Conservation (phyloP, 495 filamentous ascomycete genomes). For the Hypoxylon fragiforme region DNA sequence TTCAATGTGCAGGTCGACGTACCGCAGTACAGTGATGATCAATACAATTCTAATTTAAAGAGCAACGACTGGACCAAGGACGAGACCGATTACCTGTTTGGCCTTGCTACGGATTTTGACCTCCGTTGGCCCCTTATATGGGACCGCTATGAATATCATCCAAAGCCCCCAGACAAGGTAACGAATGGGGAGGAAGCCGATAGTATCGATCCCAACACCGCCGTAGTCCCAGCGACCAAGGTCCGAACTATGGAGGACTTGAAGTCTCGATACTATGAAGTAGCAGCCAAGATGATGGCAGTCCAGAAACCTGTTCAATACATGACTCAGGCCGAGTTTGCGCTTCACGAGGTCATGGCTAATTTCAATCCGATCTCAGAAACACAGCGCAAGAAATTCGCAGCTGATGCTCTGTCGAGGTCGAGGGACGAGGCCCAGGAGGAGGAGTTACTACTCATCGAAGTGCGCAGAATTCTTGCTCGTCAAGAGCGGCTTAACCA, state of each 20-base stretch:
- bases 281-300: constrained; percentile 83
- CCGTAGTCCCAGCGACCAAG: constrained; percentile 51
- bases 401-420: constrained; percentile 73
- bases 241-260: constrained; percentile 80
- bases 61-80: constrained; percentile 81
- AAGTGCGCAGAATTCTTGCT: constrained; percentile 85
- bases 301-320: constrained; percentile 77
- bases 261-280: constrained; percentile 85
- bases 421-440: constrained; percentile 87
- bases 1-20: constrained; percentile 78
- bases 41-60: constrained; percentile 76
- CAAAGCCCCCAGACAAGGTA: constrained; percentile 41
- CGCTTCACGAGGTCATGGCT: constrained; percentile 76
- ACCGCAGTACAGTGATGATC: constrained; percentile 80
- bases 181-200: constrained; percentile 33
- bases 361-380: constrained; percentile 83
- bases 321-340: constrained; percentile 83
- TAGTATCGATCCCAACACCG: constrained; percentile 42
- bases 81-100: constrained; percentile 89
- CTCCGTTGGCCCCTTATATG: constrained; percentile 89
- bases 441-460: constrained; percentile 83
- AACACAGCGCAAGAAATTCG: constrained; percentile 77
- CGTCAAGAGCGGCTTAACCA: constrained; percentile 80
- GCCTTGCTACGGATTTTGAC: constrained; percentile 72
- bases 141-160: constrained; percentile 84